These are phyloP conservation scores for Glycyrrhiza uralensis DNA, from an alignment of 306 rosid genomes.

Conservation along the genomic window DNA sequence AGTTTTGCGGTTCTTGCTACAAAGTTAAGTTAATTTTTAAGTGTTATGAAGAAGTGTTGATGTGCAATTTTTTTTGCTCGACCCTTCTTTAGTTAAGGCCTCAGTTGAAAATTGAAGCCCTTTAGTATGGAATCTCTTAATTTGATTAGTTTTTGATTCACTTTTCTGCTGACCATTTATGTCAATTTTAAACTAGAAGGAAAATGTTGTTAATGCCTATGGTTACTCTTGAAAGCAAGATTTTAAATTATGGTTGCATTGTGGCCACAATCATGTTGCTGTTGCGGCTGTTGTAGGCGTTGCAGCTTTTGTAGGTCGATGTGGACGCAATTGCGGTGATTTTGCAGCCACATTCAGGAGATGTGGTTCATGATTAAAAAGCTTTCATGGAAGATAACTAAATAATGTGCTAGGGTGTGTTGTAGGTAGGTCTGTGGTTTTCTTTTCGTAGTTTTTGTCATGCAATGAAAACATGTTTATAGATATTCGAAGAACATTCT, in stretches of 20 bases:
- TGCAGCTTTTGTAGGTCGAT: neutral
- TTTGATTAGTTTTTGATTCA: neutral
- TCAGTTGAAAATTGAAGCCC: neutral
- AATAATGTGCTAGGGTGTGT: neutral
- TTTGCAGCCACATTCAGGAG: neutral
- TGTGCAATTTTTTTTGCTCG: neutral
- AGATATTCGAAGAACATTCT: neutral
- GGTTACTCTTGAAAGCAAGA: neutral
- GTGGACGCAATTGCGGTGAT: neutral
- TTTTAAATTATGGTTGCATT: neutral
- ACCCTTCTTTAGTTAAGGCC: neutral
- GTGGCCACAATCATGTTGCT: neutral
- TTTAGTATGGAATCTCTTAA: neutral
- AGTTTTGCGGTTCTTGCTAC: neutral
- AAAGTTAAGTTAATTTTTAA: neutral
- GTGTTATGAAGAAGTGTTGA: neutral
- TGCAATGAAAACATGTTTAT: neutral
- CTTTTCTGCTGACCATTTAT: neutral
- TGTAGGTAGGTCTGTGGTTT: no score
- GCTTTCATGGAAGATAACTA: neutral
- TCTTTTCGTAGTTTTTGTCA: neutral
- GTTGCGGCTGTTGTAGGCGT: neutral
- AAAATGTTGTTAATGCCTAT: neutral
- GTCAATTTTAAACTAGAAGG: neutral
- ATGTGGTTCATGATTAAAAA: neutral